A percentile compares a stretch with the other conserved stretches of the same genome.
Evolutionary conservation across 306 rosid species (phyloP).

Genomic region (Citrullus amarus): DNA sequence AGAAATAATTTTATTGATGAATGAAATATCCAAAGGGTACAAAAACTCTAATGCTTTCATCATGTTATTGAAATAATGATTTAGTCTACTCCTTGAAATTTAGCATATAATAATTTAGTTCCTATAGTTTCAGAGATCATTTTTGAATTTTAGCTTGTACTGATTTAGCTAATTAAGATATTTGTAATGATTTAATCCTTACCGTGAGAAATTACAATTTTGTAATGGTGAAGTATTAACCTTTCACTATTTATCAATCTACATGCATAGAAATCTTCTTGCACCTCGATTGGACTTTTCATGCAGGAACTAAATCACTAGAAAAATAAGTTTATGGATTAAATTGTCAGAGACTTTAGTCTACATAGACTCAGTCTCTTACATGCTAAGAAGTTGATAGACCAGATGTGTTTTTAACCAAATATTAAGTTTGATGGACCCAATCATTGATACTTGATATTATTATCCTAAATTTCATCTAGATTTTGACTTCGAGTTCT

Average conservation of each 20-base stretch:
- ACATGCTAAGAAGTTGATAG: no score
- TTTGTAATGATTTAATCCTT: no score
- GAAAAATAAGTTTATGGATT: background rate
- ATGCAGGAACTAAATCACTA: background rate
- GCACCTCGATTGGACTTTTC: background rate
- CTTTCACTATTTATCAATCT: no score
- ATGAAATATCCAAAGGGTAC: no score
- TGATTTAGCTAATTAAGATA: no score
- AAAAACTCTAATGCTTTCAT: background rate
- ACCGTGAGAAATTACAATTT: no score
- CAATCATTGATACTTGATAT: no score
- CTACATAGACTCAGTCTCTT: no score
- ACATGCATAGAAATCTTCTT: background rate
- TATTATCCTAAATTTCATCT: background rate
- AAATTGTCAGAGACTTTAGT: no score
- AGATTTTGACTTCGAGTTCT: slow-evolving; percentile 6
- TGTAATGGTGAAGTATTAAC: background rate
- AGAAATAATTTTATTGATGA: no score
- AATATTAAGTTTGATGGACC: no score
- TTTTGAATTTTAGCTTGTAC: background rate
- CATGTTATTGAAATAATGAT: background rate
- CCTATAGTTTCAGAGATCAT: background rate
- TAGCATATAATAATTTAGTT: background rate
- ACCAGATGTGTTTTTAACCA: no score
- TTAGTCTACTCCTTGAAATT: background rate